Percentiles rank a stretch among this genome's conserved stretches.
phyloP scores from a whole-genome alignment of 176 grass and related monocot species.

The Pontederia paniculata region DNA sequence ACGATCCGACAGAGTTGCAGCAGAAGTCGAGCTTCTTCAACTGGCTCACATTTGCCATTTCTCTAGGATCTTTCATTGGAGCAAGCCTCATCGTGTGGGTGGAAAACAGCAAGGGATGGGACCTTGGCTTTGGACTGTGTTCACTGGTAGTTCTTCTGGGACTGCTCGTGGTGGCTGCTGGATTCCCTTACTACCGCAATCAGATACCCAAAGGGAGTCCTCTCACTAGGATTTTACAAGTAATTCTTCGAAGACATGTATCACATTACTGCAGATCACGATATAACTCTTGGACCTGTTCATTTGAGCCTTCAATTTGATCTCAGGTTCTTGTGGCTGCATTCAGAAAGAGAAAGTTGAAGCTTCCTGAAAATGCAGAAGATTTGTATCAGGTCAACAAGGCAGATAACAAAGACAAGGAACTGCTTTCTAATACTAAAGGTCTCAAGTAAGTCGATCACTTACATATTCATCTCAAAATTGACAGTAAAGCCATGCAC shows the following conservation, averaged over 20 bases:
- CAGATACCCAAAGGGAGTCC: conserved; percentile 49
- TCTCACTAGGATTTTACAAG: conserved; percentile 52
- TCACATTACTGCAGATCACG: no score
- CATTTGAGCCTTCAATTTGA: background rate
- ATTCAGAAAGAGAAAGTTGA: conserved; percentile 42
- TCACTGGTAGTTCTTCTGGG: conserved; percentile 25
- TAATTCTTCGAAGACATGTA: conserved; percentile 15
- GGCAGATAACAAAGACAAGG: conserved; percentile 4
- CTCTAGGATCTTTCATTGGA: conserved; percentile 44
- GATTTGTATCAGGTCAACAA: conserved; percentile 18
- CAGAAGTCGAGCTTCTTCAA: conserved; percentile 77
- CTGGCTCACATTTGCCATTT: conserved; percentile 68
- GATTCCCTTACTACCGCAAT: conserved; percentile 54
- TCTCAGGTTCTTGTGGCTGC: conserved; percentile 52
- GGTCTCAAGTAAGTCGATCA: conserved; percentile 37
- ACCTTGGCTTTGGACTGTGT: conserved; percentile 43
- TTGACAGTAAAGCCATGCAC: no score
- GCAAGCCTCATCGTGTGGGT: conserved; percentile 60
- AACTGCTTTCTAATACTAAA: conserved; percentile 34
- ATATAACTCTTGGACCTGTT: no score
- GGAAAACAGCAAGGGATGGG: conserved; percentile 43
- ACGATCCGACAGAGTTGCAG: conserved; percentile 28
- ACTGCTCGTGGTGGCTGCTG: conserved; percentile 27
- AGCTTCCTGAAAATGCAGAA: conserved; percentile 21
- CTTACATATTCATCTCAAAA: background rate